Evolutionary conservation across 2,329 filamentous ascomycete genomes (phyloP), one percentile per base, ranked within the genome.

Genomic region (Colletotrichum somersetense): DNA sequence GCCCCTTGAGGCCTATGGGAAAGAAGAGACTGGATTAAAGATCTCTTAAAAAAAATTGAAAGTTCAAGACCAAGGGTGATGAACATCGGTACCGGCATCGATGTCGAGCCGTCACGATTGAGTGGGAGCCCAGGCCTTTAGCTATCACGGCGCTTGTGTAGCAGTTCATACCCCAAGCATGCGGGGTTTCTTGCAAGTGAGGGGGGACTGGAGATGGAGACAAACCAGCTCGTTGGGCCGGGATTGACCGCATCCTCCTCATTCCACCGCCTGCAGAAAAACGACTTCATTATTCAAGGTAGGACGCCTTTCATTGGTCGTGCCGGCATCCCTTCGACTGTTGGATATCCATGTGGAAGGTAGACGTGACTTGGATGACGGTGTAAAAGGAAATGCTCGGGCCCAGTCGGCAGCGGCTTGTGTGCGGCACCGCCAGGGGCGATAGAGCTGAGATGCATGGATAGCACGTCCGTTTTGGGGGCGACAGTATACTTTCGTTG

Each of bases 241-340:
- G 62, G 55, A 23, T 55, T 35, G 40, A 30, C 33, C 52, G 8
- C 33, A 14, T 53, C 40, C 67, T 66, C 30, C 55, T 70, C 62
- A 59, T 66, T 46, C 16, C 38, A 10, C 65, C 35, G 44, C 53
- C 62, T 16, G 62, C 67, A 58, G 26, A 62, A 48, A 48, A 57
- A 57, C 33, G 62, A 66, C 67, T 46, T 61, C 55, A 61, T 18
- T 40, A 46, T 30, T 53, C 8, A 8, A 66, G n/a, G 59, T 56
- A 40, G 30, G 23, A 40, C 30, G 46, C 3, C 46, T 55, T 18
- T 46, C n/a, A 66, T 70, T 70, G 62, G 67, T 48, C 62, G 66
- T n/a, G 23, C 12, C 30, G n/a, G 26, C 20, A 26, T 48, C 23
- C 26, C 23, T 10, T n/a, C 3, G 30, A 23, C 18, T 53, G 26